These are phyloP conservation scores for Botrytis fragariae DNA, from an alignment of 2,329 filamentous ascomycete genomes.

Conservation along the genomic window DNA sequence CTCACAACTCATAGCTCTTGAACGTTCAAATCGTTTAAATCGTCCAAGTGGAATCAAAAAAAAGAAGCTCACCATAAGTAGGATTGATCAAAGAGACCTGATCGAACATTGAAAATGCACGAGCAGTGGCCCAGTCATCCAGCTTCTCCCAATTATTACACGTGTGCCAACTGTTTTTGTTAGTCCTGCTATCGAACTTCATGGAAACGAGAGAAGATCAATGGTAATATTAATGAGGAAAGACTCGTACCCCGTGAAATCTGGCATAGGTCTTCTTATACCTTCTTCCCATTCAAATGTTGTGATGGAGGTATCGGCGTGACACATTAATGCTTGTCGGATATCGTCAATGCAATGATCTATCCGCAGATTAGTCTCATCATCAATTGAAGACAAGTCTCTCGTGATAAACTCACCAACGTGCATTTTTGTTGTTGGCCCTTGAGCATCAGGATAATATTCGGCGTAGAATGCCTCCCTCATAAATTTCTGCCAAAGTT, in stretches of 20 bases:
- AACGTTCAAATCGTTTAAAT: neutral
- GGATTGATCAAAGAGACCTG: conserved; percentile 15
- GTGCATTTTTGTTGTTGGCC: conserved; percentile 10
- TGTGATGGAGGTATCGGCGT: conserved; percentile 11
- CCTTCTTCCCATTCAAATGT: conserved; percentile 7
- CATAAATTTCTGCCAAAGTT: conserved; percentile 12
- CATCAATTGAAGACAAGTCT: neutral
- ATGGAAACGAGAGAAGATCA: too few species aligned
- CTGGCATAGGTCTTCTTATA: neutral
- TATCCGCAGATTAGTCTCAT: neutral
- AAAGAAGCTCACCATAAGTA: neutral
- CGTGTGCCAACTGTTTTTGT: conserved; percentile 1
- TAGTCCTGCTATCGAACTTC: neutral
- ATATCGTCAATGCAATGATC: conserved; percentile 18
- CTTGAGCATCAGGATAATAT: conserved; percentile 12
- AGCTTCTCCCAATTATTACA: conserved; percentile 13
- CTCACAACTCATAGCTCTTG: too few species aligned
- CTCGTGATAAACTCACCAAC: neutral
- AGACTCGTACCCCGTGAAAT: conserved; percentile 5
- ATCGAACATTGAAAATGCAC: conserved; percentile 14
- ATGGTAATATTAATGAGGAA: too few species aligned
- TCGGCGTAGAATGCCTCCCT: conserved; percentile 13
- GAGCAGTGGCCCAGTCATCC: conserved; percentile 7
- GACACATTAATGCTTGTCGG: conserved; percentile 14
- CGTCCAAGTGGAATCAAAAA: too few species aligned